Base-by-base conservation (phyloP, 257 asterid genomes). In the Lantana camara region DNA sequence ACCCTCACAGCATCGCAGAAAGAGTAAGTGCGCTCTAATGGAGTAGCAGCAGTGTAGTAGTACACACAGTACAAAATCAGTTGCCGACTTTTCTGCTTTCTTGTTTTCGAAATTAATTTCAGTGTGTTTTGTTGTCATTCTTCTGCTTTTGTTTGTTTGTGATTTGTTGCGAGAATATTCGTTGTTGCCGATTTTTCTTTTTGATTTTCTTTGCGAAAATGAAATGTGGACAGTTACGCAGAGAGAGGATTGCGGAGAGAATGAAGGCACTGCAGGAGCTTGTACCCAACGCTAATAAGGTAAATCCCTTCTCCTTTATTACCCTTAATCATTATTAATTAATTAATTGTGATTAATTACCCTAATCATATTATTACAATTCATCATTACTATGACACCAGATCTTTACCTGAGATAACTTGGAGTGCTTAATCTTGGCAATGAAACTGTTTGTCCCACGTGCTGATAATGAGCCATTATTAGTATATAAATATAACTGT, bases 221-320 rank as follows among this genome's bases (percentile, higher is more conserved):
- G 60, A 75, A 70, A 66, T 73, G 74, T 57, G 60, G 69, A 77
- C 91, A 92, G 98, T 82, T 92, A 73, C 88, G 98, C 21, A 82
- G 98, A 71, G 98, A 92, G 95, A 92, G 98, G 71, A 92, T 92
- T 78, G 98, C 98, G 27, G 97, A 89, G 82, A 85, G 98, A 77
- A 87, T 89, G 98, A 89, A 89, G 83, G 70, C 94, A 13, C 77
- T 92, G 77, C 98, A 92, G 87, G 97, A 87, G 80, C 91, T 92
- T 3, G 96, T 92, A 38, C 98, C 98, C 64, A 89, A 87, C 75
- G 97, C 85, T 38, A 92, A 89, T 67, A 89, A 92, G 98, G 98
- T 92, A 72, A 68, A 57, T 34, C 45, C 55, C 7, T 58, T 57
- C 46, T 19, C 53, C 32, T 5, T 42, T 54, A 54, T 1, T 13